Conservation (phyloP, 768 basidiomycete species). For the Rhodotorula taiwanensis region DNA sequence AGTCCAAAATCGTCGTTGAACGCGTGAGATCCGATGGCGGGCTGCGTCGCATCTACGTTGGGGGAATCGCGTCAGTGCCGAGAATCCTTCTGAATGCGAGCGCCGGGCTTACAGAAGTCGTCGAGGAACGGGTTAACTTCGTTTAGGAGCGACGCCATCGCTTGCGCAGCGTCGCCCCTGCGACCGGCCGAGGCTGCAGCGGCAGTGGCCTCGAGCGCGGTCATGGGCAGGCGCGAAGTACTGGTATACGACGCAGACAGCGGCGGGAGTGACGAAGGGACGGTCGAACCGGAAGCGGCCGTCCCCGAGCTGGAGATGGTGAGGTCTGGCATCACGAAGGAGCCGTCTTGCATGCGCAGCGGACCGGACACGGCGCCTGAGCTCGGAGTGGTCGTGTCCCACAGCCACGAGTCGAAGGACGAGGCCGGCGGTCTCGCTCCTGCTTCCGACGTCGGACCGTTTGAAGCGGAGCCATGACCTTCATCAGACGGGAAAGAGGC, state of each 20-base stretch:
- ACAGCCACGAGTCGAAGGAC: conserved; percentile 18
- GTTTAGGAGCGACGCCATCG: conserved; percentile 18
- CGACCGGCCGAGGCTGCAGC: background rate
- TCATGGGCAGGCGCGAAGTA: too few relatives aligned
- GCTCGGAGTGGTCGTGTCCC: conserved; percentile 3
- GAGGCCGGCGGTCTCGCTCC: background rate
- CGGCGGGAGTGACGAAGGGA: background rate
- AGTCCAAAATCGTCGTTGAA: conserved; percentile 28
- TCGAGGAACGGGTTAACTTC: conserved; percentile 28
- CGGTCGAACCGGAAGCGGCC: background rate
- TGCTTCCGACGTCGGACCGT: too few relatives aligned
- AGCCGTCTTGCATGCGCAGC: conserved; percentile 19
- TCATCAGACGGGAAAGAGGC: too few relatives aligned
- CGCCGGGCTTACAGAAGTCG: conserved; percentile 10
- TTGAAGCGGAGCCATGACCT: too few relatives aligned
- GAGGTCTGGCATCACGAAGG: conserved; percentile 20
- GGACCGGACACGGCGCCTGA: conserved; percentile 1
- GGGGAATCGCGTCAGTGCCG: background rate
- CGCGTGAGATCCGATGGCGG: conserved; percentile 10
- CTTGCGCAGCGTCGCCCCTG: conserved; percentile 17
- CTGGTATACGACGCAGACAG: background rate
- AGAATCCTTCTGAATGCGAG: background rate
- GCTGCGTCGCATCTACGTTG: conserved; percentile 10
- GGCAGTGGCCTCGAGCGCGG: background rate
- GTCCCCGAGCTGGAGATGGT: background rate